Percentiles rank a stretch among this genome's conserved stretches.
phyloP scores from a whole-genome alignment of 169 alveolate species.

The Cryptosporidium xiaoi region DNA sequence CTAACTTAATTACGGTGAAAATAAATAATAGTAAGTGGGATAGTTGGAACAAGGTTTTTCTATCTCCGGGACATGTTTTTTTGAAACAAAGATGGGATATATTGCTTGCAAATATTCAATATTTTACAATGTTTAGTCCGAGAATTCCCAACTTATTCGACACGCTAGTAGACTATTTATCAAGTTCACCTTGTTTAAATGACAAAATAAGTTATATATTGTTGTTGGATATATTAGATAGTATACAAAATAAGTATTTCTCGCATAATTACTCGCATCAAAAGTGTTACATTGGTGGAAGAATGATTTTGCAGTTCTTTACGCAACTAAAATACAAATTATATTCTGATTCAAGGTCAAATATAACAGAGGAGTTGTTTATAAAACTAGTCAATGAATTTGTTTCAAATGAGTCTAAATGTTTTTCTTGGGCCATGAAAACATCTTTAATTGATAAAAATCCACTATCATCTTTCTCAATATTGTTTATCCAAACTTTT shows the following conservation, averaged over 20 bases:
- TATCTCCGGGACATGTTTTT: constrained; percentile 30
- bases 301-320: constrained; percentile 37
- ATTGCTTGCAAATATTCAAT: constrained; percentile 26
- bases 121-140: constrained; percentile 39
- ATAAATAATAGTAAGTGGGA: constrained; percentile 30
- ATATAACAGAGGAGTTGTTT: constrained; percentile 8
- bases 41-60: constrained; percentile 39
- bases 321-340: constrained; percentile 4
- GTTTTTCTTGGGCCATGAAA: constrained; percentile 6
- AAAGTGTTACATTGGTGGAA: constrained; percentile 50
- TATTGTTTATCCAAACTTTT: constrained; percentile 19
- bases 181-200: constrained; percentile 11
- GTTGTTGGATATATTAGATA: constrained; percentile 1
- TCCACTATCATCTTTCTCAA: constrained; percentile 30
- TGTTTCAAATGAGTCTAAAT: constrained; percentile 21
- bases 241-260: constrained; percentile 42
- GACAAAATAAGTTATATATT: not conserved
- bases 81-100: constrained; percentile 37
- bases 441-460: constrained; percentile 46
- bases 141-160: constrained; percentile 31
- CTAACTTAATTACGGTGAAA: not conserved
- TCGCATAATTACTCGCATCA: constrained; percentile 17
- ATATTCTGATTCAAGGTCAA: not conserved
- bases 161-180: constrained; percentile 5
- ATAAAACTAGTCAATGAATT: not conserved